A percentile compares a stretch with the other conserved stretches of the same genome.
Evolutionary conservation across 176 grass and related monocot genomes (phyloP).

Genomic region (Melocanna baccifera): DNA sequence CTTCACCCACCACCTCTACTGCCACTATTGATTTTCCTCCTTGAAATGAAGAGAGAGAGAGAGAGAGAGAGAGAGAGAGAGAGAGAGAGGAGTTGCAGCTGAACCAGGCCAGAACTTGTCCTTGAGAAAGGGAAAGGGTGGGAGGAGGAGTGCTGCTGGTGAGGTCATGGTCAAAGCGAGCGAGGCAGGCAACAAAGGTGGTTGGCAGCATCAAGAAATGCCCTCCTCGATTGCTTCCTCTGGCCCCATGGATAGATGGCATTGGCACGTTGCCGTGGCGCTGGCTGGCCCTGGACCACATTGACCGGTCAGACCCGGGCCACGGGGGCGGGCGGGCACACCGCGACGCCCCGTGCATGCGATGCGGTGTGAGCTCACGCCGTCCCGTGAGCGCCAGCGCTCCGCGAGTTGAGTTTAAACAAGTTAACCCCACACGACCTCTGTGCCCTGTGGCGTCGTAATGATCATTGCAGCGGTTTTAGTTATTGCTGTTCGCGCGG

Average conservation of each 20-base stretch:
- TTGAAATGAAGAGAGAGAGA: neutral
- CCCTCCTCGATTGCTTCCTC: slow-evolving; percentile 9
- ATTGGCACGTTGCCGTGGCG: slow-evolving; percentile 22
- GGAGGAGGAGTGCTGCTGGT: neutral
- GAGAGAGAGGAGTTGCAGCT: neutral
- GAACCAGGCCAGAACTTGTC: slow-evolving; percentile 11
- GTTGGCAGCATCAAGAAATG: slow-evolving; percentile 70
- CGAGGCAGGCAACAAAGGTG: slow-evolving; percentile 24
- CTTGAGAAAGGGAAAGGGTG: slow-evolving; percentile 26
- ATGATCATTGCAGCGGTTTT: slow-evolving; percentile 9
- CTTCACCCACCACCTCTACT: slow-evolving; percentile 8
- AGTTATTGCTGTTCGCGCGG: slow-evolving; percentile 12
- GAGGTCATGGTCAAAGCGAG: slow-evolving; percentile 56
- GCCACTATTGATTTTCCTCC: neutral
- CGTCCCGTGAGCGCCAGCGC: slow-evolving; percentile 20
- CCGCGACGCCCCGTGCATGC: slow-evolving; percentile 12
- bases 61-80: too few species aligned
- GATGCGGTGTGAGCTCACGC: neutral
- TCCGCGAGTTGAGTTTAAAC: neutral
- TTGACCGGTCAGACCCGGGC: slow-evolving; percentile 47
- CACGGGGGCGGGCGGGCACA: slow-evolving; percentile 20
- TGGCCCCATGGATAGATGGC: slow-evolving; percentile 9
- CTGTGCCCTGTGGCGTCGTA: neutral
- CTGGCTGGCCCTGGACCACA: slow-evolving; percentile 32
- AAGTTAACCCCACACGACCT: neutral